Evolutionary conservation across 139 green algal species (phyloP), one percentile per base, ranked within the genome.

Genomic region (Ettlia oleoabundans): DNA sequence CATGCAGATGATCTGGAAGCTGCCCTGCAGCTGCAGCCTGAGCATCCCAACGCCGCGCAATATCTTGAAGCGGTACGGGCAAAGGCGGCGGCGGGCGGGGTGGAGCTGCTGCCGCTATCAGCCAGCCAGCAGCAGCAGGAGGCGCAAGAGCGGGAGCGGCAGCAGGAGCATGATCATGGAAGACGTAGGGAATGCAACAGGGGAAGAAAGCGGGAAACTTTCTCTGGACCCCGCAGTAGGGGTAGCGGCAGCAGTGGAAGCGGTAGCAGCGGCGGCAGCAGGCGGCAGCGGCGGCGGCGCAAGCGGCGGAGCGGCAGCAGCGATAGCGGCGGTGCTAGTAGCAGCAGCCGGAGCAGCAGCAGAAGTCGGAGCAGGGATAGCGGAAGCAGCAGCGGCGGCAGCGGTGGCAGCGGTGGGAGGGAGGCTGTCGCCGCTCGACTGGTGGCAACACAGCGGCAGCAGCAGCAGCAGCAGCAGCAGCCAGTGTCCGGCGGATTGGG

Each of bases 1-100:
- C 70, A 32, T 79, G 41, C 73, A 51, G 65, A 82, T 22, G 84
- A 82, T 58, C 37, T 88, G 38, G 43, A 80, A 37, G 51, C 53
- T 9, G 84, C 84, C 2, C 66, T 88, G 41, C 33, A 83, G 66
- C 58, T 88, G 38, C 43, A 81, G 10, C 80, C 84, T 6, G 55
- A 38, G 5, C 73, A 88, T 51, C 55, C 66, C 30, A 86, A 88
- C 28, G 84, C 84, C 3, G 40, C 35, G 41, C 65, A 47, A 35
- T 88, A 88, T 73, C 55, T 86, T n/a, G 42, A 30, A 4, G 66
- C 73, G 8, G 78, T 81, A 5, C 43, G 33, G 22, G 30, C 69
- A 15, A 78, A 79, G 53, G 79, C 79, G 2, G n/a, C 24, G 1
- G 67, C 15, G 10, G 30, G 19, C 3, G 68, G 79, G 19, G 30